Evolutionary conservation across 371 early-diverging fungal genomes (phyloP).

Genomic region (Mucor sp.): DNA sequence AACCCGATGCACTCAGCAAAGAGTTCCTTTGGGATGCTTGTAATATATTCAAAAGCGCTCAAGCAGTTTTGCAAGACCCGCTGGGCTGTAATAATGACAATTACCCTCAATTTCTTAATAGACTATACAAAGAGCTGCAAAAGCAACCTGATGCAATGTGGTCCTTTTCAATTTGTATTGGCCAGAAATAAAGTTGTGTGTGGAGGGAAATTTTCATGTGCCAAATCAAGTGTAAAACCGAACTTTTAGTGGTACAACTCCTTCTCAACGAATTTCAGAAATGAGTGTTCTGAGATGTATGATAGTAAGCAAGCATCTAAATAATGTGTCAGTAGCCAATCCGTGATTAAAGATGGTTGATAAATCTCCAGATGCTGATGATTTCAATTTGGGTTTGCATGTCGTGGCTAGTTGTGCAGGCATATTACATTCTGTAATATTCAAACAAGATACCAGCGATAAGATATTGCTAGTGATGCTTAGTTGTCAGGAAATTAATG

Average conservation of each 20-base stretch:
- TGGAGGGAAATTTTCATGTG: neutral
- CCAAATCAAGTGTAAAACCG: neutral
- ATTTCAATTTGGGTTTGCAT: too few relatives aligned
- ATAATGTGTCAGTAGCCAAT: too few relatives aligned
- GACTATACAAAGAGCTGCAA: conserved; percentile 15
- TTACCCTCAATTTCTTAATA: conserved; percentile 17
- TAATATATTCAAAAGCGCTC: conserved; percentile 17
- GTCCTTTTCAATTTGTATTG: conserved; percentile 25
- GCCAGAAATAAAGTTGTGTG: neutral
- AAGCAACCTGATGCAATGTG: conserved; percentile 22
- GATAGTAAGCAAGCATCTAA: too few relatives aligned
- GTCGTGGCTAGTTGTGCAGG: too few relatives aligned
- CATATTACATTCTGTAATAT: too few relatives aligned
- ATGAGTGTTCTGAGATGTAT: too few relatives aligned
- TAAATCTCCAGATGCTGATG: too few relatives aligned
- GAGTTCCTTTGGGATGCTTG: conserved; percentile 26
- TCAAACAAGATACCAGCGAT: too few relatives aligned
- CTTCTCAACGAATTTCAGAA: too few relatives aligned
- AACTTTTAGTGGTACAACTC: neutral
- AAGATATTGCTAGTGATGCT: too few relatives aligned
- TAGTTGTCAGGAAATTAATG: too few relatives aligned
- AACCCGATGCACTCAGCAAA: conserved; percentile 16
- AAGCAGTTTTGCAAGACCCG: conserved; percentile 7
- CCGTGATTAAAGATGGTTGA: too few relatives aligned
- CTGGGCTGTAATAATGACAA: conserved; percentile 4